These are phyloP conservation scores for Agrostemma githago DNA, from an alignment of 148 eudicot species.

Conservation along the genomic window DNA sequence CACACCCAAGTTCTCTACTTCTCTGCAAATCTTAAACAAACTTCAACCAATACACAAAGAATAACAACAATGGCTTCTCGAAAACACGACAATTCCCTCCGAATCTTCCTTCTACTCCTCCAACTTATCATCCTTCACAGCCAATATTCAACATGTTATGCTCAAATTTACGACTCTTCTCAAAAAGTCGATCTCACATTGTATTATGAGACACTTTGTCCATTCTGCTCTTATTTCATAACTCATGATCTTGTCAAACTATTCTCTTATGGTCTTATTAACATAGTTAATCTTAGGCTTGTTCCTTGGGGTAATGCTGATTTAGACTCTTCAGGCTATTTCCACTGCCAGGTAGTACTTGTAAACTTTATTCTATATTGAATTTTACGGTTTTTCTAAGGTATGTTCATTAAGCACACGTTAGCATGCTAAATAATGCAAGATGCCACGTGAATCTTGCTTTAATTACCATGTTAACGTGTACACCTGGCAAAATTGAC, in stretches of 20 bases:
- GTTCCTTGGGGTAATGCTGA: conserved; percentile 84
- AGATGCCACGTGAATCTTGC: too few species aligned
- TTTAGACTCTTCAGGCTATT: conserved; percentile 33
- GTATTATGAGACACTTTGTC: conserved; percentile 51
- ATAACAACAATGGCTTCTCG: conserved; percentile 16
- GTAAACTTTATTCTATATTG: too few species aligned
- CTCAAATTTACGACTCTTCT: conserved; percentile 11
- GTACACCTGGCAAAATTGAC: too few species aligned
- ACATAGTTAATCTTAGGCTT: conserved; percentile 54
- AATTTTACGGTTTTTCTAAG: too few species aligned
- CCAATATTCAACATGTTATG: conserved; percentile 8
- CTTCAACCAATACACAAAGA: conserved; percentile 1
- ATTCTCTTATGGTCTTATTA: conserved; percentile 44
- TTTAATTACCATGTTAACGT: too few species aligned
- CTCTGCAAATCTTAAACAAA: neutral
- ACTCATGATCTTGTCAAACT: conserved; percentile 40
- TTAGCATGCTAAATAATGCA: too few species aligned
- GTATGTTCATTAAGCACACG: too few species aligned
- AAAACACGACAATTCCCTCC: neutral
- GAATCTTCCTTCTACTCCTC: conserved; percentile 15
- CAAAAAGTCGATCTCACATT: conserved; percentile 40
- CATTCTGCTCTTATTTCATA: conserved; percentile 47
- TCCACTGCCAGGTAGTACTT: conserved; percentile 73
- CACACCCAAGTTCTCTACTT: conserved; percentile 1
- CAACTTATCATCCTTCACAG: neutral